These are phyloP conservation scores for Flaveria floridana DNA, from an alignment of 140 eudicot genomes.

Conservation along the genomic window DNA sequence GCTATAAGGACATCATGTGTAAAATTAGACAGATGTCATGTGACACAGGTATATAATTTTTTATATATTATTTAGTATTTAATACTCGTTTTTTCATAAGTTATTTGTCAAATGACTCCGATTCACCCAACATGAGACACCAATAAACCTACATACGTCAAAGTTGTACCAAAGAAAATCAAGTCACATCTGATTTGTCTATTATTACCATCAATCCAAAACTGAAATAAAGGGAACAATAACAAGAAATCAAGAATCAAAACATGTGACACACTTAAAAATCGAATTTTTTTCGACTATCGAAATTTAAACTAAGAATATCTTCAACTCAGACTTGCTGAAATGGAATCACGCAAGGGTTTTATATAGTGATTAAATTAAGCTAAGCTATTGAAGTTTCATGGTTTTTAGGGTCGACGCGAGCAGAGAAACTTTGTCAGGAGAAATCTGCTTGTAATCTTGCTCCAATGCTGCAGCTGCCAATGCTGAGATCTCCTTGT, in stretches of 20 bases:
- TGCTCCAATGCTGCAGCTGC: slow-evolving; percentile 71
- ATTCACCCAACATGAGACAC: background rate
- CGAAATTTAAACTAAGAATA: slow-evolving; percentile 20
- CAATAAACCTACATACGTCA: background rate
- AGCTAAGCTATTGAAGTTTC: slow-evolving; percentile 35
- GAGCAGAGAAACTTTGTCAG: slow-evolving; percentile 57
- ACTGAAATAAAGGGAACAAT: slow-evolving; percentile 15
- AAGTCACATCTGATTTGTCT: slow-evolving; percentile 29
- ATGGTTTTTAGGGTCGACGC: slow-evolving; percentile 53
- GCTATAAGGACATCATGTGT: background rate
- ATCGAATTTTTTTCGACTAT: slow-evolving; percentile 8
- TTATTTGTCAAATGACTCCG: background rate
- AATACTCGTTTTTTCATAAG: background rate
- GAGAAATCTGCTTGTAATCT: slow-evolving; percentile 62
- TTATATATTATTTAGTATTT: background rate
- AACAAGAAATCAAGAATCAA: background rate
- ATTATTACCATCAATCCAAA: slow-evolving; percentile 30
- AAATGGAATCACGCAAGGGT: background rate
- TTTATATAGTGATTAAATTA: background rate
- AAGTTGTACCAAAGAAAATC: background rate
- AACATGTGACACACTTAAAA: slow-evolving; percentile 19
- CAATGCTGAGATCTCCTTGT: slow-evolving; percentile 61
- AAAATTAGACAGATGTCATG: too few relatives aligned
- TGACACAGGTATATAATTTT: too few relatives aligned
- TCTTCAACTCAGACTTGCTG: slow-evolving; percentile 13